phyloP scores from a whole-genome alignment of 805 yeast genomes.

The Candida loeiensis region DNA sequence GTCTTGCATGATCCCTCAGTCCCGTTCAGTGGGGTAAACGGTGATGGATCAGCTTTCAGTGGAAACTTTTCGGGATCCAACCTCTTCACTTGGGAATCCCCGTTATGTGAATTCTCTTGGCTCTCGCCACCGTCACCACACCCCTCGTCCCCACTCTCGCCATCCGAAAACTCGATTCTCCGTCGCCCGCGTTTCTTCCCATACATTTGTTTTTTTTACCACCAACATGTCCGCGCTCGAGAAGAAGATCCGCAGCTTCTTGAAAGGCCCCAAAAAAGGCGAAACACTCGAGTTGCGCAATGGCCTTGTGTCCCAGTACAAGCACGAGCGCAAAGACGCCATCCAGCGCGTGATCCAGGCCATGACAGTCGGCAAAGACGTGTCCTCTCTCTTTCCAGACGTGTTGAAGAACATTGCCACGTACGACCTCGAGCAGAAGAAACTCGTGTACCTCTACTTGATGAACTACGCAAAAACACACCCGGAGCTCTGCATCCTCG shows the following conservation, averaged over 20 bases:
- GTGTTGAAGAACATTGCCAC: conserved; percentile 95
- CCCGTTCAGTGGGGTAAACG: no score
- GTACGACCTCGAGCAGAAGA: conserved; percentile 93
- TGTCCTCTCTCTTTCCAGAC: conserved; percentile 90
- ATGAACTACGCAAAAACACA: conserved; percentile 97
- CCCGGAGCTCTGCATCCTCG: conserved; percentile 93
- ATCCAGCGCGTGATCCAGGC: conserved; percentile 96
- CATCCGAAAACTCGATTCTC: neutral
- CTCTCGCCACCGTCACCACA: neutral
- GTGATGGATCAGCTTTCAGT: no score
- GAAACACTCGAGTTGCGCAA: conserved; percentile 88
- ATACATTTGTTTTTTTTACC: conserved; percentile 1
- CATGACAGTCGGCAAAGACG: conserved; percentile 97
- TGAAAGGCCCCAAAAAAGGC: conserved; percentile 50
- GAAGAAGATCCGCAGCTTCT: conserved; percentile 39
- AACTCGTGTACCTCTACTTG: conserved; percentile 86
- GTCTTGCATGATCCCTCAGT: no score
- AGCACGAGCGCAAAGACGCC: conserved; percentile 92
- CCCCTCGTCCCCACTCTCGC: neutral
- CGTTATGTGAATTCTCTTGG: neutral
- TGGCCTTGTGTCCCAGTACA: conserved; percentile 92
- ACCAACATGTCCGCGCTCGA: conserved; percentile 24
- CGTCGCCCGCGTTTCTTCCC: neutral
- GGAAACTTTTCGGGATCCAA: no score
- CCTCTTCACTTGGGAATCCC: conserved; percentile 7